A percentile compares a stretch with the other conserved stretches of the same genome.
Evolutionary conservation across 2,329 filamentous ascomycete genomes (phyloP).

Genomic region (Ophiocordyceps unilateralis): DNA sequence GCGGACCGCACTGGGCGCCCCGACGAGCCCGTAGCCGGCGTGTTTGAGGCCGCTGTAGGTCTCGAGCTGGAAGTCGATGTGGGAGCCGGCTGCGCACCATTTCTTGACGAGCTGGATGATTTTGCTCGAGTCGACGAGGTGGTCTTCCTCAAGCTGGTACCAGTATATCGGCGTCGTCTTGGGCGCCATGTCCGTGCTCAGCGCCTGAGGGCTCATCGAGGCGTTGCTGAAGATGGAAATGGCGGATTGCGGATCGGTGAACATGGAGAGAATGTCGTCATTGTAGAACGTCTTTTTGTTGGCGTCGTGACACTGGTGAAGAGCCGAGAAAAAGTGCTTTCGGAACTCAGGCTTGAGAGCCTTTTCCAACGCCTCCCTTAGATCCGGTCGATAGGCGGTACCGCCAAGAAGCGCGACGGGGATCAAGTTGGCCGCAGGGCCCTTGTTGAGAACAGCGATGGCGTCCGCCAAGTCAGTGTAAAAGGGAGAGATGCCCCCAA

Average conservation of each 20-base stretch:
- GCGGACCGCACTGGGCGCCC: neutral
- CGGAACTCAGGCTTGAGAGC: conserved; percentile 5
- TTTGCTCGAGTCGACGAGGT: neutral
- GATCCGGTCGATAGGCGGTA: conserved; percentile 6
- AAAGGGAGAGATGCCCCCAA: conserved; percentile 8
- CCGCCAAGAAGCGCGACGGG: conserved; percentile 7
- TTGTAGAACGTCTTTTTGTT: neutral
- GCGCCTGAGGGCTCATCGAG: too few species aligned
- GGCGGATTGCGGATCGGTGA: neutral
- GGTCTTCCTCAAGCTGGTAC: neutral
- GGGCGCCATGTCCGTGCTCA: neutral
- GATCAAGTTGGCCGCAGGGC: conserved; percentile 6
- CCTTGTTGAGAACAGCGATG: conserved; percentile 4
- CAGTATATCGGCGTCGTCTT: neutral
- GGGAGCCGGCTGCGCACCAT: neutral
- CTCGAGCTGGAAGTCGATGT: neutral
- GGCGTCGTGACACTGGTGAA: neutral
- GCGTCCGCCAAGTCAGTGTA: conserved; percentile 1
- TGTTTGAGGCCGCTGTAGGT: neutral
- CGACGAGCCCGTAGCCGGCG: neutral
- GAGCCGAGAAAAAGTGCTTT: neutral
- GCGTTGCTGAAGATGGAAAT: too few species aligned
- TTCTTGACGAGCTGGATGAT: neutral
- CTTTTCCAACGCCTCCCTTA: conserved; percentile 3
- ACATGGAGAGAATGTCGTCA: neutral